A percentile compares a stretch with the other conserved stretches of the same genome.
Conservation (phyloP, 2,329 filamentous ascomycete genomes). For the Aphanocladium album region DNA sequence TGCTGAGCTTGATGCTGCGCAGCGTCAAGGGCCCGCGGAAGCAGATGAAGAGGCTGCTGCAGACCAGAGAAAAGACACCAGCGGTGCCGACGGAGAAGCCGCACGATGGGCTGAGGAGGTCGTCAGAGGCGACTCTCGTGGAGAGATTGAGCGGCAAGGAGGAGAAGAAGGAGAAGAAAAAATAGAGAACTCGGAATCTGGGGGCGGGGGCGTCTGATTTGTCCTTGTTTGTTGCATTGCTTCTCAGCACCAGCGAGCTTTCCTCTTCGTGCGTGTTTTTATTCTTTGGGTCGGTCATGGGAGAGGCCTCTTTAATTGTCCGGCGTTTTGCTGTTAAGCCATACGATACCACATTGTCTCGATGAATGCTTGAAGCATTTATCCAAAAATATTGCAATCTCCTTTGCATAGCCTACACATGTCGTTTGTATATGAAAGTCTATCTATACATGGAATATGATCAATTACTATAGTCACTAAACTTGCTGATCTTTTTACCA, state of each 20-base stretch:
- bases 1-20: neutral
- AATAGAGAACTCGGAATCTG: too few relatives aligned
- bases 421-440: neutral
- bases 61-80: neutral
- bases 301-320: neutral
- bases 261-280: neutral
- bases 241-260: neutral
- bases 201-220: too few relatives aligned
- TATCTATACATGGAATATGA: neutral
- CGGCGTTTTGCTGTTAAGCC: neutral
- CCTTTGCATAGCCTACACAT: neutral
- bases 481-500: too few relatives aligned
- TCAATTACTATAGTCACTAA: too few relatives aligned
- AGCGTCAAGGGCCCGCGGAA: neutral
- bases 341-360: neutral
- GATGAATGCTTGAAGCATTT: neutral
- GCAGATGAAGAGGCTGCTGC: neutral
- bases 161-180: neutral
- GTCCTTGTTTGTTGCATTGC: neutral
- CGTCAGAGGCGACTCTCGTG: neutral
- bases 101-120: neutral
- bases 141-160: neutral
- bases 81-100: too few relatives aligned
- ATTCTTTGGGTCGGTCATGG: neutral
- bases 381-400: neutral